Percentiles rank a stretch among this genome's conserved stretches.
phyloP scores from a whole-genome alignment of 495 filamentous ascomycete species.

The Aspergillus avenaceus region DNA sequence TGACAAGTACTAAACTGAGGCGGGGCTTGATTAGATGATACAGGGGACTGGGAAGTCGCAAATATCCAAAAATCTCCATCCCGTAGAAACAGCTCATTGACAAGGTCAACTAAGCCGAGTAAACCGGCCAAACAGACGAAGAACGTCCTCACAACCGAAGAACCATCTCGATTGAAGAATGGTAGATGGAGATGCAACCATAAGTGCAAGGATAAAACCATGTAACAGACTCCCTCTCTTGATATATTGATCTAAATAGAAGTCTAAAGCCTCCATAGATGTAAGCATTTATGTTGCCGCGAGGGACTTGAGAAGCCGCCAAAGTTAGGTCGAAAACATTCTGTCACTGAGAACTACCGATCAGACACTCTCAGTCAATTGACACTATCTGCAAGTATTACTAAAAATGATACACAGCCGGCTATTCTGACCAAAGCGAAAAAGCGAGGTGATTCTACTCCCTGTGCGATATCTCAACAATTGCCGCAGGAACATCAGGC shows the following conservation, averaged over 20 bases:
- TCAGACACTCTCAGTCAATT: conserved; percentile 23
- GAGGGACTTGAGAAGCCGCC: conserved; percentile 79
- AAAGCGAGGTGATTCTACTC: no score
- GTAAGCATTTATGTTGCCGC: conserved; percentile 84
- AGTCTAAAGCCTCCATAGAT: conserved; percentile 33
- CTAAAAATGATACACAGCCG: conserved; percentile 22
- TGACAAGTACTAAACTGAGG: not conserved
- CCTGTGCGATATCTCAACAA: no score
- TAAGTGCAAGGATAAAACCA: conserved; percentile 70
- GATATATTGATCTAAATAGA: not conserved
- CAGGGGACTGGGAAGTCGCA: conserved; percentile 10
- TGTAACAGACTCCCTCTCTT: conserved; percentile 22
- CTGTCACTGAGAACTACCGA: conserved; percentile 11
- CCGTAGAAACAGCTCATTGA: not conserved
- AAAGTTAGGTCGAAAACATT: conserved; percentile 46
- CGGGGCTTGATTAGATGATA: conserved; percentile 3
- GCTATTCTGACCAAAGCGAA: conserved; percentile 8
- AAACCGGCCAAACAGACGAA: conserved; percentile 7
- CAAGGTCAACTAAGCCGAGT: conserved; percentile 3
- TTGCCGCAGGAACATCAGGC: not conserved
- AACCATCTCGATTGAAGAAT: conserved; percentile 61
- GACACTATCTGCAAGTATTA: conserved; percentile 22
- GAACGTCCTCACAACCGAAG: conserved; percentile 23
- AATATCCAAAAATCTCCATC: not conserved
- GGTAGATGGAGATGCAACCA: conserved; percentile 91